These are phyloP conservation scores for Kuraishia hungarica DNA, from an alignment of 805 yeast genomes.

Conservation along the genomic window DNA sequence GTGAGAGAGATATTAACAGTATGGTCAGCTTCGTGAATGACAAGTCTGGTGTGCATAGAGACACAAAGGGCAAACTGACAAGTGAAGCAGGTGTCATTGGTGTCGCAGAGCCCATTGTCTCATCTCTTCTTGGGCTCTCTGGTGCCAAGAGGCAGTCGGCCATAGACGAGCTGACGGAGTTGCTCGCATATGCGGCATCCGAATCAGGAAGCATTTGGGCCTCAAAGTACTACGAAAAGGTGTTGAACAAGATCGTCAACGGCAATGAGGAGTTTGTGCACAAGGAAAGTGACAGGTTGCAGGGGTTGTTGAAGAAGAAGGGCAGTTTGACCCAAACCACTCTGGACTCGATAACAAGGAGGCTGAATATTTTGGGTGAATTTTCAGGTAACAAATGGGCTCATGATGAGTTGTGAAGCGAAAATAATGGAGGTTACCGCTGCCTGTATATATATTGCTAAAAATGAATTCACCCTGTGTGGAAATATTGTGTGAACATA, in stretches of 20 bases:
- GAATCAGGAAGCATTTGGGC: neutral
- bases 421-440: neutral
- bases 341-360: constrained; percentile 40
- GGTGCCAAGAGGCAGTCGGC: constrained; percentile 1
- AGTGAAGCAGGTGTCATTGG: constrained; percentile 30
- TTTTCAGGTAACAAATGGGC: constrained; percentile 10
- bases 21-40: constrained; percentile 43
- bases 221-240: constrained; percentile 38
- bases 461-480: no score
- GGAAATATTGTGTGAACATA: no score
- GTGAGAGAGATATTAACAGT: constrained; percentile 35
- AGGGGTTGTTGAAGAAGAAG: constrained; percentile 26
- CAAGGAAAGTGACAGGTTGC: constrained; percentile 38
- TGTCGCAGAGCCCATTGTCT: constrained; percentile 20
- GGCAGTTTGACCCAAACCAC: constrained; percentile 30
- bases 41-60: constrained; percentile 30
- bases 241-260: constrained; percentile 33
- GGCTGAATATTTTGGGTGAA: constrained; percentile 39
- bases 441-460: no score
- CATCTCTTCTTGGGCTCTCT: neutral
- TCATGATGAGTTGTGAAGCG: constrained; percentile 12
- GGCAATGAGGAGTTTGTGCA: constrained; percentile 35
- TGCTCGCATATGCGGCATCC: neutral
- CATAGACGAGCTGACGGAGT: neutral
- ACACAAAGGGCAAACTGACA: constrained; percentile 30